Conservation (phyloP, 2,329 filamentous ascomycete genomes). For the Diplodia seriata region DNA sequence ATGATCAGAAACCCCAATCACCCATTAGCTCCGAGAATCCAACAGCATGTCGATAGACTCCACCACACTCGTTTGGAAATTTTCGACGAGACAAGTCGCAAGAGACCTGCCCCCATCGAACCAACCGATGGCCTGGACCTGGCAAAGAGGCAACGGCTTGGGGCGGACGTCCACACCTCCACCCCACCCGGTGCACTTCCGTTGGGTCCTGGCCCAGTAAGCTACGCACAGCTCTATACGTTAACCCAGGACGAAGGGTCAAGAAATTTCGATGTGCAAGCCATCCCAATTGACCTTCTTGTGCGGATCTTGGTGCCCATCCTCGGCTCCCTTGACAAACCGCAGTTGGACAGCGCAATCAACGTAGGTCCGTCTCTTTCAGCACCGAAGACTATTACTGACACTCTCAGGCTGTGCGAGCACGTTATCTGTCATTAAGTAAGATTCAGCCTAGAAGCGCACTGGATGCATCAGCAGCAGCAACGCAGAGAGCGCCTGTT, state of each 20-base stretch:
- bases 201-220: constrained; percentile 76
- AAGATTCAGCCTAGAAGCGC: constrained; percentile 41
- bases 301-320: constrained; percentile 83
- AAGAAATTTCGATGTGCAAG: constrained; percentile 81
- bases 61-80: constrained; percentile 79
- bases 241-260: constrained; percentile 77
- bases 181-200: constrained; percentile 67
- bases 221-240: constrained; percentile 83
- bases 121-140: constrained; percentile 74
- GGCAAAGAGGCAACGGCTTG: constrained; percentile 81
- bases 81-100: constrained; percentile 79
- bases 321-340: constrained; percentile 72
- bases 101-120: constrained; percentile 75
- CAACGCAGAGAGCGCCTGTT: constrained; percentile 41
- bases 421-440: constrained; percentile 50
- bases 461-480: constrained; percentile 42
- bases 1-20: constrained; percentile 75
- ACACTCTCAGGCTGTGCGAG: constrained; percentile 48
- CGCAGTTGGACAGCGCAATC: constrained; percentile 74
- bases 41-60: constrained; percentile 84
- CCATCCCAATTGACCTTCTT: constrained; percentile 76
- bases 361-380: constrained; percentile 60
- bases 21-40: constrained; percentile 76
- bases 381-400: background rate
- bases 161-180: constrained; percentile 56